Conservation (phyloP, 2,329 filamentous ascomycete species). For the Pseudocercospora cruenta region DNA sequence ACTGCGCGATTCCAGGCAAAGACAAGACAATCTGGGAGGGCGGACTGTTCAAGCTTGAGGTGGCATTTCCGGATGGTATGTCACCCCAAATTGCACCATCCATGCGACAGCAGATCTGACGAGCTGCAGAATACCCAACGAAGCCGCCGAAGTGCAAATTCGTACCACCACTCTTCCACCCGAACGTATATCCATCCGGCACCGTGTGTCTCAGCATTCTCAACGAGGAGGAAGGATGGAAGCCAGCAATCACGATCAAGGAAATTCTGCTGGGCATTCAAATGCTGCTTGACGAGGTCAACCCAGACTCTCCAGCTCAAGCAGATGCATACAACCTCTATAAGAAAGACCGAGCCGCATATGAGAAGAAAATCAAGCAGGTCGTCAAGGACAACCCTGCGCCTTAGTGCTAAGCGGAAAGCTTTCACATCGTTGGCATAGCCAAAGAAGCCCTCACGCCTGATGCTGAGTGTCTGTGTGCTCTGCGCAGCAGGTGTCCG, state of each 20-base stretch:
- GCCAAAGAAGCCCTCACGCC: neutral
- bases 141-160: constrained; percentile 99
- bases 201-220: constrained; percentile 96
- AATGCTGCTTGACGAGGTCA: constrained; percentile 92
- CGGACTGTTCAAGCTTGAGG: constrained; percentile 92
- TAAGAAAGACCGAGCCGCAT: constrained; percentile 84
- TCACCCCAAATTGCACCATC: neutral
- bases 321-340: constrained; percentile 97
- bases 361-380: constrained; percentile 83
- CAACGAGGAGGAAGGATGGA: constrained; percentile 98
- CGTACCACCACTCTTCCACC: constrained; percentile 91
- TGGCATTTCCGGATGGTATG: constrained; percentile 87
- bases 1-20: constrained; percentile 94
- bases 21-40: constrained; percentile 97
- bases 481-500: neutral
- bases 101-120: constrained; percentile 17
- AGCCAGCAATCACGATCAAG: constrained; percentile 97
- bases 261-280: constrained; percentile 96
- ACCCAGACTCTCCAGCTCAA: constrained; percentile 94
- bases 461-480: neutral
- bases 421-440: neutral
- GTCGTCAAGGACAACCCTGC: constrained; percentile 89
- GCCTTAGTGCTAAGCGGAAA: constrained; percentile 44
- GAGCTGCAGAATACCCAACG: constrained; percentile 81
- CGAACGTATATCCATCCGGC: constrained; percentile 97